Evolutionary conservation across 2,329 filamentous ascomycete species (phyloP).

Genomic region (Eutypa lata): DNA sequence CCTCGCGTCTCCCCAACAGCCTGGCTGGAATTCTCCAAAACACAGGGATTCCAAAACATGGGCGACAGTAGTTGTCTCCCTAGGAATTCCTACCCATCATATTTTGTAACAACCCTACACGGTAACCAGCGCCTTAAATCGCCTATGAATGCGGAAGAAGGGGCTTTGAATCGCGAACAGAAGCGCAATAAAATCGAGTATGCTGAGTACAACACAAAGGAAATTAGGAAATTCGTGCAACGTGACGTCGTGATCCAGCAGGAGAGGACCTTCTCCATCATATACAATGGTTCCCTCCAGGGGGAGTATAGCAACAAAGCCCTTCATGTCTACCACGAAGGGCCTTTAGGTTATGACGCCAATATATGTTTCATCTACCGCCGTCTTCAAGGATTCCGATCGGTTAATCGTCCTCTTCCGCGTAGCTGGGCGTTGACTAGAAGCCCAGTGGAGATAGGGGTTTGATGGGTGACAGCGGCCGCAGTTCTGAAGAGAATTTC

Average conservation of each 20-base stretch:
- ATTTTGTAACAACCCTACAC: too few species aligned
- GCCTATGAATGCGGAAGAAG: neutral
- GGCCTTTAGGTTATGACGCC: neutral
- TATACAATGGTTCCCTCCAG: neutral
- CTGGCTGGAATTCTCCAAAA: neutral
- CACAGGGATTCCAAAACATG: neutral
- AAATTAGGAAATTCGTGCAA: neutral
- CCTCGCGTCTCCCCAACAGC: neutral
- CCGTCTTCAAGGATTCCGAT: neutral
- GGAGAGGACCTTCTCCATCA: neutral
- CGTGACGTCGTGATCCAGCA: neutral
- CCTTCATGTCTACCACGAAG: neutral
- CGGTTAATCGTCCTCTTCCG: neutral
- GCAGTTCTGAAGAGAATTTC: slow-evolving; percentile 40
- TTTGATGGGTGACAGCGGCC: slow-evolving; percentile 63
- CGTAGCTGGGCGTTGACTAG: slow-evolving; percentile 23
- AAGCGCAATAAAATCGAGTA: neutral
- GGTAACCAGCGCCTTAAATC: neutral
- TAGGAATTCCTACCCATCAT: too few species aligned
- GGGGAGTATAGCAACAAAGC: neutral
- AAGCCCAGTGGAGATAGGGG: slow-evolving; percentile 62
- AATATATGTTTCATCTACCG: too few species aligned
- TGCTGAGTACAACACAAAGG: neutral
- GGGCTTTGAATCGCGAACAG: neutral
- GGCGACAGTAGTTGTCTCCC: too few species aligned